Percentiles rank a stretch among this genome's conserved stretches.
phyloP scores from a whole-genome alignment of 768 basidiomycete genomes.

The Trametes gibbosa region DNA sequence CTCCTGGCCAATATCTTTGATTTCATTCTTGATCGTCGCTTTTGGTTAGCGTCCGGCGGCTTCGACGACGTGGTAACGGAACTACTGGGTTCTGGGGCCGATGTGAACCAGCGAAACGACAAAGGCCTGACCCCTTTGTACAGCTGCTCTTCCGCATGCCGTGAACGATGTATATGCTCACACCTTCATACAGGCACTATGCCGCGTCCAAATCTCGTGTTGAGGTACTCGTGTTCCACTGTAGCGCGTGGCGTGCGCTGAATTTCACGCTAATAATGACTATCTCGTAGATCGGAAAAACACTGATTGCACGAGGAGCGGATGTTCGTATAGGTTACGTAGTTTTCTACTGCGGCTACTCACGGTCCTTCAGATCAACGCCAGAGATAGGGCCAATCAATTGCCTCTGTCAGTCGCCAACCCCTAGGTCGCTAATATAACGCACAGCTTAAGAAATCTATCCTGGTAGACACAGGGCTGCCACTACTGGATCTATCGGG shows the following conservation, averaged over 20 bases:
- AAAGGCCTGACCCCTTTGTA: slow-evolving; percentile 85
- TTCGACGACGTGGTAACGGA: slow-evolving; percentile 72
- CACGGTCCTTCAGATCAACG: slow-evolving; percentile 69
- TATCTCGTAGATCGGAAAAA: slow-evolving; percentile 71
- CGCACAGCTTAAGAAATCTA: neutral
- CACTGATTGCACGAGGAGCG: slow-evolving; percentile 83
- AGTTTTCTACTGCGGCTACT: slow-evolving; percentile 32
- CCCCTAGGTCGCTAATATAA: neutral
- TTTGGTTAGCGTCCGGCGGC: slow-evolving; percentile 70
- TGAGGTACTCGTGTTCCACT: slow-evolving; percentile 47
- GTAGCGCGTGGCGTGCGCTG: neutral
- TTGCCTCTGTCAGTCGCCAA: slow-evolving; percentile 66
- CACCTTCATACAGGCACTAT: slow-evolving; percentile 63
- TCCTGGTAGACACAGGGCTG: slow-evolving; percentile 79
- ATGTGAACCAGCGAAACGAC: slow-evolving; percentile 76
- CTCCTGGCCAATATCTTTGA: neutral
- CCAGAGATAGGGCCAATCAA: slow-evolving; percentile 91
- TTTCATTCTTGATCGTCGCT: neutral
- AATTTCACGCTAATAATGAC: neutral
- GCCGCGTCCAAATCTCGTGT: slow-evolving; percentile 90
- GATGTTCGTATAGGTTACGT: slow-evolving; percentile 62
- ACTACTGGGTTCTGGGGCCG: slow-evolving; percentile 78
- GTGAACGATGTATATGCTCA: slow-evolving; percentile 6
- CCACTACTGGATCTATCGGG: slow-evolving; percentile 89
- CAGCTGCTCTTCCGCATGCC: slow-evolving; percentile 29